Base-by-base conservation (phyloP, 2,329 filamentous ascomycete genomes). In the Fusarium oligoseptatum region DNA sequence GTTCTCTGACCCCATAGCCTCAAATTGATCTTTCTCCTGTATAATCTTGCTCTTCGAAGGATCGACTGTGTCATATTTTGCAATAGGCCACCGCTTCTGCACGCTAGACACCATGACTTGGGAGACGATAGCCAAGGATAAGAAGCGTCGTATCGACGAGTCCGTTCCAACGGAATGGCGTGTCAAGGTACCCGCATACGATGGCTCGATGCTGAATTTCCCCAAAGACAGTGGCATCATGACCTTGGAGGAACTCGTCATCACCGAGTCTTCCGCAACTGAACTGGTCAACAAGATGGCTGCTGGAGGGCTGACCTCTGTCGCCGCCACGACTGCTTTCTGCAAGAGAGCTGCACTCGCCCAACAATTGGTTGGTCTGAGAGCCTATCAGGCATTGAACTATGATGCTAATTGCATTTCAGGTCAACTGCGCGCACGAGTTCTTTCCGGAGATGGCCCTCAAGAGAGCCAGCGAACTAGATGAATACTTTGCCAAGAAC, bases 281-380 rank as follows among this genome's bases (percentile, higher is more conserved):
- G 80, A 79, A 2, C 76, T 87, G 6, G 71, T 86, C 7, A 62
- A 65, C 2, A 80, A 81, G 14, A 82, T 87, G 24, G 63, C 71
- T 4, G 10, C 64, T 1, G 80, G 82, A 3, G 78, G 76, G 20
- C 76, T 85, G 55, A 84, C 79, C 10, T 81, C 84, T 2, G 79
- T 83, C 14, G 85, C 88, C 17, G 88, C 91, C 6, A 84, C 86
- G 1, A 81, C 79, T 12, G 88, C 88, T 0, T 92, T 87, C 76
- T 87, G 85, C 78, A 88, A 87, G 77, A 77, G 84, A 17, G 85
- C 85, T 3, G 84, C 85, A 0, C 79, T 87, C 27, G 88, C 89
- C 1, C 89, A 91, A 66, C 89, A 91, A 75, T 79, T 89, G 62
- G 87, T 88, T 79, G 15, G 50, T 32, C 43, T 14, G 6, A 34